phyloP scores from a whole-genome alignment of 2,329 filamentous ascomycete species.

The Fusarium tjaetaba region DNA sequence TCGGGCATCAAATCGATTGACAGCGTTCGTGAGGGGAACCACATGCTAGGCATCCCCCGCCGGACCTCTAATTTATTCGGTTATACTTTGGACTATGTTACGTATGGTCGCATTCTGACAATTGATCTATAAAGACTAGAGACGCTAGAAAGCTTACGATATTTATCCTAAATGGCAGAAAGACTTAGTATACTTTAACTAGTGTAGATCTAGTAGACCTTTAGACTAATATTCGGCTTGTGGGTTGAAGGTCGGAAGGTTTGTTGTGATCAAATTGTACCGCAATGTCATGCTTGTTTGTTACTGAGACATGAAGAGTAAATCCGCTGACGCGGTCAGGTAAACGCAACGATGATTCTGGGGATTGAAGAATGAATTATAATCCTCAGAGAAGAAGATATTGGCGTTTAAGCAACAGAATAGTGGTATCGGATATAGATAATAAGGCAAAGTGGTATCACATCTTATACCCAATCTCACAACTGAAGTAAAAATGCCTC shows the following conservation, averaged over 20 bases:
- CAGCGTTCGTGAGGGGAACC: neutral
- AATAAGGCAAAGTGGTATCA: neutral
- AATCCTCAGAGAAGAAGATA: rapidly evolving
- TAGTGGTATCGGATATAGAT: neutral
- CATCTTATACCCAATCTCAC: neutral
- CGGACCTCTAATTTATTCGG: neutral
- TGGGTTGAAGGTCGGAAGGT: too few relatives aligned
- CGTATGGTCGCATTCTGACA: neutral
- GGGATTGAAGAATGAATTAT: neutral
- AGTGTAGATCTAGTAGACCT: neutral
- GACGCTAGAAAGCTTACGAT: neutral
- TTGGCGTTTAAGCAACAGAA: neutral
- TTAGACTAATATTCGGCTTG: neutral
- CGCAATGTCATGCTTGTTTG: too few relatives aligned
- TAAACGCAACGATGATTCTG: neutral
- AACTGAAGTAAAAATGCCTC: neutral
- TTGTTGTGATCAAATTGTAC: neutral
- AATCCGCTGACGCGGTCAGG: neutral
- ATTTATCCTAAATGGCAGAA: neutral
- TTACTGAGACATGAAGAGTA: neutral
- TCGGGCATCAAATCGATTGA: slow-evolving; percentile 1
- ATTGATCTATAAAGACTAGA: neutral
- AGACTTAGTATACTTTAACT: neutral
- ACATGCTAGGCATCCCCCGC: neutral
- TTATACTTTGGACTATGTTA: neutral